These are phyloP conservation scores for Termitomyces titanicus DNA, from an alignment of 768 basidiomycete species.

Conservation along the genomic window DNA sequence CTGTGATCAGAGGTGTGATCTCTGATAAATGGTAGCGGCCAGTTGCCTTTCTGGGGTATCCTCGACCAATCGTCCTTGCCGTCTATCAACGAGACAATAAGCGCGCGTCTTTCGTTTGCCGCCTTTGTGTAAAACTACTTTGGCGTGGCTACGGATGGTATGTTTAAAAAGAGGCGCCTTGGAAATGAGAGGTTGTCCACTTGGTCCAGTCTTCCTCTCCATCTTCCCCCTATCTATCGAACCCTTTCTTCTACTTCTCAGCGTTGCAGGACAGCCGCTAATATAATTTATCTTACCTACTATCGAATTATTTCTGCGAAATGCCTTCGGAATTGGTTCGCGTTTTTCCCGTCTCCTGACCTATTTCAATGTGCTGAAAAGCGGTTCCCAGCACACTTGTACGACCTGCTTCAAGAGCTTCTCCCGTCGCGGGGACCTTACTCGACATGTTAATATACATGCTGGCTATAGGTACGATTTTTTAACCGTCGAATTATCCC, in stretches of 20 bases:
- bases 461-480: slow-evolving; percentile 45
- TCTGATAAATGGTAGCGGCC: slow-evolving; percentile 4
- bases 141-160: background rate
- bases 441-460: slow-evolving; percentile 52
- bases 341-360: background rate
- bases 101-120: slow-evolving; percentile 5
- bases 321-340: slow-evolving; percentile 12
- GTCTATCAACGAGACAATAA: slow-evolving; percentile 17
- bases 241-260: slow-evolving; percentile 13
- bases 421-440: slow-evolving; percentile 55
- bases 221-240: slow-evolving; percentile 10
- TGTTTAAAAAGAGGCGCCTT: slow-evolving; percentile 13
- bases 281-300: slow-evolving; percentile 9
- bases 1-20: too few relatives aligned
- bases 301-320: slow-evolving; percentile 2
- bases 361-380: background rate
- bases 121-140: slow-evolving; percentile 16
- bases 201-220: slow-evolving; percentile 11
- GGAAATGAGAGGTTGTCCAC: slow-evolving; percentile 3
- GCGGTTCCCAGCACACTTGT: slow-evolving; percentile 33
- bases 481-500: background rate
- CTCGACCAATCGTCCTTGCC: slow-evolving; percentile 5
- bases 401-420: slow-evolving; percentile 47
- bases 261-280: slow-evolving; percentile 27
- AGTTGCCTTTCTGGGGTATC: slow-evolving; percentile 11